Conservation (phyloP, 257 asterid species). For the Ilex asprella region DNA sequence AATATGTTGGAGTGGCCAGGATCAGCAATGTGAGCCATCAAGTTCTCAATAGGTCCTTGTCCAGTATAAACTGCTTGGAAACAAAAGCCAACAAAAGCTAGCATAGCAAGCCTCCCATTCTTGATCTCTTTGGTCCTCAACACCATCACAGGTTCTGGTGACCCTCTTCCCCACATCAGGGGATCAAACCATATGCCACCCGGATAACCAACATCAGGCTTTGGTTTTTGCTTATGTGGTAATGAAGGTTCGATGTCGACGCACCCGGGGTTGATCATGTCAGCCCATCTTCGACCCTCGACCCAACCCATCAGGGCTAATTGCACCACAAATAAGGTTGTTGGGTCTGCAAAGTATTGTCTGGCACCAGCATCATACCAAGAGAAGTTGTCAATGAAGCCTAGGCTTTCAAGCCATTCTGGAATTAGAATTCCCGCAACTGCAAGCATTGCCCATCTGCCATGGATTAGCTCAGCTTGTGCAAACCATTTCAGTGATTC, state of each 20-base stretch:
- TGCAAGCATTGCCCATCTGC: slow-evolving; percentile 88
- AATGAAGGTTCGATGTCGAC: slow-evolving; percentile 61
- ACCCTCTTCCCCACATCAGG: slow-evolving; percentile 85
- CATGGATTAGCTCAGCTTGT: slow-evolving; percentile 76
- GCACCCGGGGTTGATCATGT: slow-evolving; percentile 65
- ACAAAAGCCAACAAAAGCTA: slow-evolving; percentile 78
- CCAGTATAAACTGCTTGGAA: slow-evolving; percentile 78
- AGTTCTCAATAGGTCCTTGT: slow-evolving; percentile 62
- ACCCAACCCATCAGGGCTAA: slow-evolving; percentile 80
- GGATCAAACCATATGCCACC: slow-evolving; percentile 88
- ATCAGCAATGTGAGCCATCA: slow-evolving; percentile 73
- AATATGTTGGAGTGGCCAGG: slow-evolving; percentile 83
- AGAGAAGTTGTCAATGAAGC: slow-evolving; percentile 63
- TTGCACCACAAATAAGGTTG: slow-evolving; percentile 56
- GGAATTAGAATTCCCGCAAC: slow-evolving; percentile 81
- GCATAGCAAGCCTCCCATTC: slow-evolving; percentile 86
- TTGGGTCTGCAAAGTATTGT: slow-evolving; percentile 66
- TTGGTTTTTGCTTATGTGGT: slow-evolving; percentile 56
- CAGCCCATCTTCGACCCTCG: slow-evolving; percentile 93
- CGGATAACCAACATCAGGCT: slow-evolving; percentile 80
- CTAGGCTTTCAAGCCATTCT: slow-evolving; percentile 68
- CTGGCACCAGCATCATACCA: slow-evolving; percentile 75
- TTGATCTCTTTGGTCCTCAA: slow-evolving; percentile 83
- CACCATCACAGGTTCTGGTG: slow-evolving; percentile 85
- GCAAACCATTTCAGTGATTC: slow-evolving; percentile 78